These are phyloP conservation scores for Aspergillus awamori DNA, from an alignment of 2,329 filamentous ascomycete genomes.

Conservation along the genomic window DNA sequence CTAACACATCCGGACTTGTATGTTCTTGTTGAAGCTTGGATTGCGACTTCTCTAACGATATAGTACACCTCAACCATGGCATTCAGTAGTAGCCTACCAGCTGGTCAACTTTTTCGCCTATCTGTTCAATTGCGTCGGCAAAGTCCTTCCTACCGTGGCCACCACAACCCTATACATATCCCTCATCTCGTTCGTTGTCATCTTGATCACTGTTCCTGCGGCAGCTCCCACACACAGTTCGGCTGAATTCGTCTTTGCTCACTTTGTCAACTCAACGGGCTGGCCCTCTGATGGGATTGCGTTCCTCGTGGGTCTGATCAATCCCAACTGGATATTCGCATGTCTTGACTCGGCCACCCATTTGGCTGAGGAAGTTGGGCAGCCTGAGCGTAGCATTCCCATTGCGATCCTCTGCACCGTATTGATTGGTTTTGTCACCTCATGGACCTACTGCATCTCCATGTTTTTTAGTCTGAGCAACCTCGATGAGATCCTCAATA, in stretches of 20 bases:
- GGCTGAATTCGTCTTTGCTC: conserved; percentile 55
- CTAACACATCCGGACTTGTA: conserved; percentile 57
- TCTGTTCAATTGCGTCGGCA: conserved; percentile 51
- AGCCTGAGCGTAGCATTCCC: conserved; percentile 52
- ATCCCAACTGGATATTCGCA: conserved; percentile 55
- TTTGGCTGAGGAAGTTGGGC: conserved; percentile 54
- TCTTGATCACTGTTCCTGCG: conserved; percentile 53
- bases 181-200: conserved; percentile 52
- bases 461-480: conserved; percentile 56
- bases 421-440: conserved; percentile 53
- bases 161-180: conserved; percentile 50
- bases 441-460: conserved; percentile 52
- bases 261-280: conserved; percentile 56
- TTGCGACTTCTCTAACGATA: neutral
- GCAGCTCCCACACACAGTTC: conserved; percentile 48
- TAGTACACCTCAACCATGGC: conserved; percentile 39
- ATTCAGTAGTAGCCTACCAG: conserved; percentile 50
- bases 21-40: conserved; percentile 22
- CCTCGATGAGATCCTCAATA: conserved; percentile 44
- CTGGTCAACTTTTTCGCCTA: conserved; percentile 52
- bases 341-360: conserved; percentile 56
- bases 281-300: conserved; percentile 52
- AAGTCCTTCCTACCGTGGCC: conserved; percentile 41
- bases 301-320: conserved; percentile 56
- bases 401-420: conserved; percentile 55